Percentiles rank a stretch among this genome's conserved stretches.
These are phyloP conservation scores for Sordariomycetes sp. DNA, from an alignment of 2,329 filamentous ascomycete genomes.

Conservation along the genomic window DNA sequence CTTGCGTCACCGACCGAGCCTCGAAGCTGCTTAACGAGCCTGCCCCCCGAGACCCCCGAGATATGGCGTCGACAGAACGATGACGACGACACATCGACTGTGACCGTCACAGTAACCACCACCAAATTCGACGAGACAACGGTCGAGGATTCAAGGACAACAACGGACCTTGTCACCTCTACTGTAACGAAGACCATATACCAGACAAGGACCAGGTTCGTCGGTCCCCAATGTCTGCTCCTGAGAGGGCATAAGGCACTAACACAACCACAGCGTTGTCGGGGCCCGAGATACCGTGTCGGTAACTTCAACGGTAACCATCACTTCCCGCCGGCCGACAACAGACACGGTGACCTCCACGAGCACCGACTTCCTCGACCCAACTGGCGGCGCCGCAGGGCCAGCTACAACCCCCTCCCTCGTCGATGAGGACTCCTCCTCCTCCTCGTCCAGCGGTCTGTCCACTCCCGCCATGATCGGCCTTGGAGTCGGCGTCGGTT, in stretches of 20 bases:
- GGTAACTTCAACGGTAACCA: neutral
- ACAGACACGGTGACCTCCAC: neutral
- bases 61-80: neutral
- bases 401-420: neutral
- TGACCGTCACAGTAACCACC: neutral
- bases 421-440: neutral
- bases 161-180: neutral
- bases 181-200: slow-evolving; percentile 1
- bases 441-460: neutral
- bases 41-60: neutral
- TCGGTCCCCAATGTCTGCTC: neutral
- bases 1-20: neutral
- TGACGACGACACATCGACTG: neutral
- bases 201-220: slow-evolving; percentile 2
- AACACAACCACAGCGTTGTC: neutral
- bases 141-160: neutral
- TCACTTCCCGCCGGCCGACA: neutral
- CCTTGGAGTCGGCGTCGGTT: slow-evolving; percentile 4
- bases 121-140: neutral
- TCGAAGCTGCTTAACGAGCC: neutral
- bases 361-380: neutral
- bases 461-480: slow-evolving; percentile 5
- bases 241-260: neutral
- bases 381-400: neutral
- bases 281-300: slow-evolving; percentile 2